Evolutionary conservation across 2,329 filamentous ascomycete genomes (phyloP).

Genomic region (Colletotrichum noveboracense): DNA sequence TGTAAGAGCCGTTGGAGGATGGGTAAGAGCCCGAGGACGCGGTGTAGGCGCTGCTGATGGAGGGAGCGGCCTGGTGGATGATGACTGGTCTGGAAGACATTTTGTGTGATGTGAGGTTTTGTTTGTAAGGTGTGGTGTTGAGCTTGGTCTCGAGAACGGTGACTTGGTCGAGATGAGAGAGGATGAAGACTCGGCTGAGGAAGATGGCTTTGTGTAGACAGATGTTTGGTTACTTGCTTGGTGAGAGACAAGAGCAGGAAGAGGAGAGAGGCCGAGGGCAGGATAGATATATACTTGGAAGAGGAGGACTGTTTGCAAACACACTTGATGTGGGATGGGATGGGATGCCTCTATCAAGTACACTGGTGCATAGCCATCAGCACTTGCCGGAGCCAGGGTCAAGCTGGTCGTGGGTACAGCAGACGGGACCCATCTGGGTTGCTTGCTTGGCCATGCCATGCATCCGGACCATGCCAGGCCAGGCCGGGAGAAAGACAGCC

Average conservation of each 20-base stretch:
- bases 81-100: conserved; percentile 28
- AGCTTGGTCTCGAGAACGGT: neutral
- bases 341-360: conserved; percentile 9
- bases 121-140: neutral
- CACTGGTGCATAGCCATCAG: neutral
- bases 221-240: neutral
- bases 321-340: neutral
- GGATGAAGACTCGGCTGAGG: neutral
- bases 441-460: neutral
- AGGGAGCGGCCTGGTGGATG: conserved; percentile 37
- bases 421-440: neutral
- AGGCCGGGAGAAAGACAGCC: neutral
- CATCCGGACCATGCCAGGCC: neutral
- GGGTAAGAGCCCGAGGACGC: conserved; percentile 24
- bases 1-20: conserved; percentile 3
- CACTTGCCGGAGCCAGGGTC: conserved; percentile 7
- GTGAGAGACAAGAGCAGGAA: neutral
- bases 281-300: conserved; percentile 5
- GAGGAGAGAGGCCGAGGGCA: neutral
- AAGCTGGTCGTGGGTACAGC: neutral
- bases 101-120: neutral
- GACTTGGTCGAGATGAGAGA: neutral
- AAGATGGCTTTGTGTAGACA: neutral
- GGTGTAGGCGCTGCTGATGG: conserved; percentile 31
- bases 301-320: neutral